Conservation (phyloP, 2,329 filamentous ascomycete species). For the Bipolaris zeicola region DNA sequence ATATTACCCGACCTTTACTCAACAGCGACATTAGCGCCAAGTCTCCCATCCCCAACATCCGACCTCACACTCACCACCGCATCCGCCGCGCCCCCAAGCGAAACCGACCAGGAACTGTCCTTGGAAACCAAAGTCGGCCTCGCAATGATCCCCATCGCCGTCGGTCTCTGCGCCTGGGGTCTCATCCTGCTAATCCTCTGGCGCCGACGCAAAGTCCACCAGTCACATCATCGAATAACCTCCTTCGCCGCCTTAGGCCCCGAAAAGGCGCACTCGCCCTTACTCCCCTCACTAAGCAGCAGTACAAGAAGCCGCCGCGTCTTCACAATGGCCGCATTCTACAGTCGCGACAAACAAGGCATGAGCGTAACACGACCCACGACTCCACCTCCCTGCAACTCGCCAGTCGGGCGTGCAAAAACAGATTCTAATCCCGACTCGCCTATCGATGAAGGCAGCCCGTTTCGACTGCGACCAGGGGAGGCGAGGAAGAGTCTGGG, state of each 20-base stretch:
- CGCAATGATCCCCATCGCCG: slow-evolving; percentile 31
- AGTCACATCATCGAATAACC: slow-evolving; percentile 2
- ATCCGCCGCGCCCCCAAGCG: neutral
- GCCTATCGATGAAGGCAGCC: slow-evolving; percentile 37
- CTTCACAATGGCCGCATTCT: slow-evolving; percentile 27
- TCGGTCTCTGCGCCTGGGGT: slow-evolving; percentile 20
- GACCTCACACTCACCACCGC: neutral
- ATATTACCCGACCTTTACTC: neutral
- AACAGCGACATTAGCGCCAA: neutral
- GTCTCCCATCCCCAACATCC: neutral
- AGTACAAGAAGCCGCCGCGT: slow-evolving; percentile 24
- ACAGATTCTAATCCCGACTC: slow-evolving; percentile 20
- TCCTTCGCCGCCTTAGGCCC: slow-evolving; percentile 13
- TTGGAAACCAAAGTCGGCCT: slow-evolving; percentile 29
- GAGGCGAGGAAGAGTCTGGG: slow-evolving; percentile 31
- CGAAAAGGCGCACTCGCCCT: slow-evolving; percentile 21
- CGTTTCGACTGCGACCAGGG: slow-evolving; percentile 38
- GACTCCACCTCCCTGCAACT: neutral
- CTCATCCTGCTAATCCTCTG: slow-evolving; percentile 25
- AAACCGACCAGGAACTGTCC: slow-evolving; percentile 5
- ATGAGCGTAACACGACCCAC: neutral
- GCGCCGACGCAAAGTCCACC: slow-evolving; percentile 15
- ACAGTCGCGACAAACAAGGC: slow-evolving; percentile 6
- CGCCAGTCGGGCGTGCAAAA: too few relatives aligned
- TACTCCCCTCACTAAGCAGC: slow-evolving; percentile 14